A percentile compares a stretch with the other conserved stretches of the same genome.
Conservation (phyloP, 169 alveolate species). For the Miamiensis avidus region DNA sequence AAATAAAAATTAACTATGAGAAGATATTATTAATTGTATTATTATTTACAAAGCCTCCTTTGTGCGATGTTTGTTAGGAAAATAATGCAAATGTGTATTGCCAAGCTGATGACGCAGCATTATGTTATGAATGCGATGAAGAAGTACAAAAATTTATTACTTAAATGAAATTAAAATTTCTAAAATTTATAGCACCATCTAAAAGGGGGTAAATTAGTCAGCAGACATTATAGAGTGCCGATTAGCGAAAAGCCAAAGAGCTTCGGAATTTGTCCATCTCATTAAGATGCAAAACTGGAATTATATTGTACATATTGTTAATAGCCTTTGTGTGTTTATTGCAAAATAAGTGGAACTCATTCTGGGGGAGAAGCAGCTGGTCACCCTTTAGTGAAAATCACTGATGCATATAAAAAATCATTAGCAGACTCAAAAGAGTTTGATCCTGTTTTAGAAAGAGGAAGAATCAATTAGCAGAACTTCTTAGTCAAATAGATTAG, state of each 20-base stretch:
- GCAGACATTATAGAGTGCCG: slow-evolving; percentile 35
- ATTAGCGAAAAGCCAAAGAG: slow-evolving; percentile 32
- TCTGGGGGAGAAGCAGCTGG: slow-evolving; percentile 39
- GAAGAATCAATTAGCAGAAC: slow-evolving; percentile 27
- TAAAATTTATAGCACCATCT: slow-evolving; percentile 39
- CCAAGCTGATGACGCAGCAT: slow-evolving; percentile 40
- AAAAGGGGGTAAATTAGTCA: slow-evolving; percentile 38
- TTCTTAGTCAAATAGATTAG: slow-evolving; percentile 21
- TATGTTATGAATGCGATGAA: slow-evolving; percentile 51
- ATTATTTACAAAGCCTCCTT: not conserved
- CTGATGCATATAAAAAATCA: slow-evolving; percentile 43
- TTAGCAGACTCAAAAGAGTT: slow-evolving; percentile 30
- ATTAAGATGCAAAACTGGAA: slow-evolving; percentile 41
- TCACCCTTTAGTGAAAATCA: slow-evolving; percentile 41
- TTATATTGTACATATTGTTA: slow-evolving; percentile 39
- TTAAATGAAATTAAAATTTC: no score
- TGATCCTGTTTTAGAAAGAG: slow-evolving; percentile 40
- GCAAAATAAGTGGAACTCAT: slow-evolving; percentile 53
- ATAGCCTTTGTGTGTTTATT: slow-evolving; percentile 41
- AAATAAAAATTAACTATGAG: not conserved
- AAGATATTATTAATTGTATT: no score
- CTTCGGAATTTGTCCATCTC: slow-evolving; percentile 42
- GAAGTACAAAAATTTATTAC: slow-evolving; percentile 1
- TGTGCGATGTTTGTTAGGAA: slow-evolving; percentile 48
- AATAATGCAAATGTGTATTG: slow-evolving; percentile 44